These are phyloP conservation scores for Naganishia antarctica DNA, from an alignment of 768 basidiomycete genomes.

Conservation along the genomic window DNA sequence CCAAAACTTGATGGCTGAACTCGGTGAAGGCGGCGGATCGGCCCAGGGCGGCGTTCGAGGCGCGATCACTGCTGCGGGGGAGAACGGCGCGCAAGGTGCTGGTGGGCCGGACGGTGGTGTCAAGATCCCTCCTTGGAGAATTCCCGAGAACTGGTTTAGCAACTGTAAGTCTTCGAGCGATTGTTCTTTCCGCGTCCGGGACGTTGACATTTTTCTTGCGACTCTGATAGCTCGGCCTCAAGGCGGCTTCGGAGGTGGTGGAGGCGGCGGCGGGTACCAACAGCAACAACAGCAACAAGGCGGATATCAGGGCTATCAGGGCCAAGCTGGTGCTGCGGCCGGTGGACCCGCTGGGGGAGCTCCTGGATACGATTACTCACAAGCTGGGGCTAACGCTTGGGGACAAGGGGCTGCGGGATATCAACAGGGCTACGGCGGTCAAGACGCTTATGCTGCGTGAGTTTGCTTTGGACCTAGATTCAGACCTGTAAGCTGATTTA, in stretches of 20 bases:
- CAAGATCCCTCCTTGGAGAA: constrained; percentile 49
- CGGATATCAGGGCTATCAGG: constrained; percentile 23
- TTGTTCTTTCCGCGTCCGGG: neutral
- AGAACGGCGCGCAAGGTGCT: constrained; percentile 7
- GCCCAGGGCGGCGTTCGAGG: constrained; percentile 31
- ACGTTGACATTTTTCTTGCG: neutral
- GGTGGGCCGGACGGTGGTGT: constrained; percentile 16
- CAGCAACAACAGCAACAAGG: constrained; percentile 21
- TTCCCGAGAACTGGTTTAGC: constrained; percentile 47
- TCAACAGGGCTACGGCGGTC: constrained; percentile 32
- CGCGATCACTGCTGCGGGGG: constrained; percentile 29
- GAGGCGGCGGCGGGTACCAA: constrained; percentile 25
- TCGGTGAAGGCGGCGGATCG: constrained; percentile 66
- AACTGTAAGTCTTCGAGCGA: constrained; percentile 32
- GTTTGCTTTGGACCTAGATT: constrained; percentile 21
- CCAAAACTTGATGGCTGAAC: constrained; percentile 92
- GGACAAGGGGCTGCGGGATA: constrained; percentile 18
- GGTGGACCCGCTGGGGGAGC: neutral
- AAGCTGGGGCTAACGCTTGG: constrained; percentile 26
- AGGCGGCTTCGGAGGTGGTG: constrained; percentile 19
- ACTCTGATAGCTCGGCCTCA: constrained; percentile 18
- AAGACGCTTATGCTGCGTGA: constrained; percentile 46
- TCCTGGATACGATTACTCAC: constrained; percentile 11
- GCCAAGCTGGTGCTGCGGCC: neutral
- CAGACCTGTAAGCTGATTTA: no score